These are phyloP conservation scores for Asclepias syriaca DNA, from an alignment of 257 asterid genomes.

Conservation along the genomic window DNA sequence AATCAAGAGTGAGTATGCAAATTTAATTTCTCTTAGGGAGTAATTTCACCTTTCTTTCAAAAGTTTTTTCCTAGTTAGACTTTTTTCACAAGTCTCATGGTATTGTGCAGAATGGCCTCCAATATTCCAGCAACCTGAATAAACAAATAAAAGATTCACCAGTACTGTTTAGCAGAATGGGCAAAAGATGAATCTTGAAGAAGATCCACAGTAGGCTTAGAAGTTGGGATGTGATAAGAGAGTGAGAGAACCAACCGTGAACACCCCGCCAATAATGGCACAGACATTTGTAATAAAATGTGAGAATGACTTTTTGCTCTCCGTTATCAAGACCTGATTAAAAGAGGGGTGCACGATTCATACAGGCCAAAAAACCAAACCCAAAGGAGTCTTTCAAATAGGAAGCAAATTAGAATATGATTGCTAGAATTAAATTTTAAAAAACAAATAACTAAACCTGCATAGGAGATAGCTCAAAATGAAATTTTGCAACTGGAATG, in stretches of 20 bases:
- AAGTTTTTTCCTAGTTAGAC: constrained; percentile 82
- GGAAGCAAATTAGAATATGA: neutral
- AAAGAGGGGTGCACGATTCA: neutral
- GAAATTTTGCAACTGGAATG: constrained; percentile 85
- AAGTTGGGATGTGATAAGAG: neutral
- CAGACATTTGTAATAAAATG: constrained; percentile 69
- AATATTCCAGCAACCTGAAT: constrained; percentile 93
- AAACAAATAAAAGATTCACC: constrained; percentile 5
- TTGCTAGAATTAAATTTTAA: constrained; percentile 7
- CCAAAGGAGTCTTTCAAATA: neutral
- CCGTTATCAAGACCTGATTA: constrained; percentile 40
- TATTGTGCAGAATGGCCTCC: constrained; percentile 72
- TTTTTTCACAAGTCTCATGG: constrained; percentile 61
- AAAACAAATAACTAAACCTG: constrained; percentile 43
- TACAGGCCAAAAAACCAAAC: neutral
- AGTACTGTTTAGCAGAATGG: neutral
- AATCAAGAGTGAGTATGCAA: constrained; percentile 16
- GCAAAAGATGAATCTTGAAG: neutral
- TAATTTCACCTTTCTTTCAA: constrained; percentile 28
- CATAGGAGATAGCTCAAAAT: constrained; percentile 86
- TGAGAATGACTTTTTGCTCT: constrained; percentile 52
- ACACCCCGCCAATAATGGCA: constrained; percentile 79
- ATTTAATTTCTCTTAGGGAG: constrained; percentile 11
- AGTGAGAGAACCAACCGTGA: constrained; percentile 51
- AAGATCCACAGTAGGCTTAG: neutral